These are phyloP conservation scores for Apiotrichum laibachii DNA, from an alignment of 1,284 basidiomycete species.

Conservation along the genomic window DNA sequence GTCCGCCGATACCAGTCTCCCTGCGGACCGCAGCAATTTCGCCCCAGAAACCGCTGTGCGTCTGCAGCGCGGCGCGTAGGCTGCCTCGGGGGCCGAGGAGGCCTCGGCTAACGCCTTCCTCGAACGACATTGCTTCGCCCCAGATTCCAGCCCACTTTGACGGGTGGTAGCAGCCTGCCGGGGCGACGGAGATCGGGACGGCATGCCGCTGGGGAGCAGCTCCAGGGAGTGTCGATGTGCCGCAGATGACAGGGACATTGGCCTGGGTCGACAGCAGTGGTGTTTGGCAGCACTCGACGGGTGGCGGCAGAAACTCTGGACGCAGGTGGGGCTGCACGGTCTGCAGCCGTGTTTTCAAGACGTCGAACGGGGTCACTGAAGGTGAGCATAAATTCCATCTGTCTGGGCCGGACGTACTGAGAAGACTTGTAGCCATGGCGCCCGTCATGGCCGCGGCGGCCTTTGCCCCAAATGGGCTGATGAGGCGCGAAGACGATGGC, in stretches of 20 bases:
- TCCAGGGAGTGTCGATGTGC: conserved; percentile 15
- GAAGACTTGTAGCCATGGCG: conserved; percentile 45
- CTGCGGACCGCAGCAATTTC: conserved; percentile 72
- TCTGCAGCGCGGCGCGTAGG: conserved; percentile 4
- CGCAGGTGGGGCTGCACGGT: conserved; percentile 43
- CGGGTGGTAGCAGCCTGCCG: conserved; percentile 47
- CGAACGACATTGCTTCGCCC: conserved; percentile 45
- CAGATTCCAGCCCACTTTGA: conserved; percentile 52
- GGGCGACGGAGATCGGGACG: conserved; percentile 21
- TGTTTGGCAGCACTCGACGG: conserved; percentile 43
- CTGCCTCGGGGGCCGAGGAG: conserved; percentile 17
- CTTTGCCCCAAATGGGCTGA: conserved; percentile 42
- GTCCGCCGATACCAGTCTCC: conserved; percentile 70
- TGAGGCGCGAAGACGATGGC: background rate
- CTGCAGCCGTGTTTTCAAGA: conserved; percentile 52
- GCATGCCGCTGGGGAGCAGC: conserved; percentile 9
- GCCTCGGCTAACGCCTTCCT: conserved; percentile 34
- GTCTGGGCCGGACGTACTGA: conserved; percentile 39
- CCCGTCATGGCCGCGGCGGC: conserved; percentile 51
- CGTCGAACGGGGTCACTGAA: conserved; percentile 54
- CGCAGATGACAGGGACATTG: conserved; percentile 20
- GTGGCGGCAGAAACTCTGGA: conserved; percentile 15
- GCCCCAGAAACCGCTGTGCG: conserved; percentile 66
- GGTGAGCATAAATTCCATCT: background rate
- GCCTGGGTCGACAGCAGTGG: conserved; percentile 21